Evolutionary conservation across 257 asterid species (phyloP).

Genomic region (Lithospermum erythrorhizon): DNA sequence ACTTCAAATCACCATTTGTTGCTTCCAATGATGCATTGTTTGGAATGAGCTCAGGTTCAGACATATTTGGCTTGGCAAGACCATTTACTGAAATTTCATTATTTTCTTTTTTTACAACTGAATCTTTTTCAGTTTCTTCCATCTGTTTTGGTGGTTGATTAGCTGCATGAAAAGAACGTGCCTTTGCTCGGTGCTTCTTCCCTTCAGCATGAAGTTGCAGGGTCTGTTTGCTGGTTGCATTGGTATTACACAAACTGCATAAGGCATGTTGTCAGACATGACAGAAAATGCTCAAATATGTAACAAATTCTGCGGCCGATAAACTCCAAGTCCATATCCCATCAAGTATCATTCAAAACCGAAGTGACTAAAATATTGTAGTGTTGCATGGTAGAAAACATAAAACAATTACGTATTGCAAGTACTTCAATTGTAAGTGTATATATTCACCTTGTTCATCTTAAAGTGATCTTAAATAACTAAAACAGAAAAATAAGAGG

Average conservation of each 20-base stretch:
- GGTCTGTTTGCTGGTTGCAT: conserved; percentile 85
- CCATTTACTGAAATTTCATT: conserved; percentile 25
- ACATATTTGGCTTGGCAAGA: conserved; percentile 27
- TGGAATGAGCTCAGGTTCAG: conserved; percentile 17
- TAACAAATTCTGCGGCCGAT: too few relatives aligned
- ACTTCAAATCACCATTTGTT: conserved; percentile 24
- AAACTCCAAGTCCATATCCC: too few relatives aligned
- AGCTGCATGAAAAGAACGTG: conserved; percentile 70
- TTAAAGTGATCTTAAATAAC: too few relatives aligned
- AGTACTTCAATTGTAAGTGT: too few relatives aligned
- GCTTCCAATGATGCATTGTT: conserved; percentile 13
- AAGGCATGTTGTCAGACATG: conserved; percentile 3
- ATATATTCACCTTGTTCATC: too few relatives aligned
- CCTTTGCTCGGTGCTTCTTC: conserved; percentile 85
- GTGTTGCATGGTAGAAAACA: too few relatives aligned
- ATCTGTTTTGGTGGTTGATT: conserved; percentile 43
- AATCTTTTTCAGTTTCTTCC: conserved; percentile 21
- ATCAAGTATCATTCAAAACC: too few relatives aligned
- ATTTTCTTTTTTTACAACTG: conserved; percentile 20
- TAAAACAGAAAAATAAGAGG: too few relatives aligned
- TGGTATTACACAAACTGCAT: conserved; percentile 81
- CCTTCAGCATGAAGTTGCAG: conserved; percentile 91
- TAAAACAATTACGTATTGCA: too few relatives aligned
- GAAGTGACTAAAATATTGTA: too few relatives aligned
- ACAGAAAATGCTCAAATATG: too few relatives aligned